These are phyloP conservation scores for Dryas integrifolia DNA, from an alignment of 331 rosid species.

Conservation along the genomic window DNA sequence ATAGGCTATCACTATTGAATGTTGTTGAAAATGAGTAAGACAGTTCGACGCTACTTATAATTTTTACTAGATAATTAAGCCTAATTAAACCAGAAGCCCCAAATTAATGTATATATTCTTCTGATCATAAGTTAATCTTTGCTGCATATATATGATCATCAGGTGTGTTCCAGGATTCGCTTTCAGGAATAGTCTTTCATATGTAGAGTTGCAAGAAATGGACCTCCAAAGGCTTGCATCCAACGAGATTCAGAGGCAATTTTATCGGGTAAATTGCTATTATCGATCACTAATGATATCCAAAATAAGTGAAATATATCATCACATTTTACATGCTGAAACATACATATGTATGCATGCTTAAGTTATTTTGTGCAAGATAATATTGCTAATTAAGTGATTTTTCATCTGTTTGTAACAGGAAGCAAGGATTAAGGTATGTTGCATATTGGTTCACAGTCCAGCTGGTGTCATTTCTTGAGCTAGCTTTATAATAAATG, in stretches of 20 bases:
- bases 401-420: constrained; percentile 29
- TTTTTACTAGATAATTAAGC: too few species aligned
- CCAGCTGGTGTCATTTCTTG: too few species aligned
- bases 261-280: constrained; percentile 45
- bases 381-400: too few species aligned
- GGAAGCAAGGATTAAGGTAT: constrained; percentile 92
- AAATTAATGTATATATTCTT: background rate
- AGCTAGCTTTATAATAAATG: background rate
- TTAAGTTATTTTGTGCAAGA: too few species aligned
- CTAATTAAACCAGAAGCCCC: too few species aligned
- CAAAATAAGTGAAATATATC: too few species aligned
- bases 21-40: constrained; percentile 53
- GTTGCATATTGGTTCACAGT: background rate
- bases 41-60: too few species aligned
- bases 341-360: too few species aligned
- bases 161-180: constrained; percentile 78
- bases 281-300: too few species aligned
- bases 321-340: too few species aligned
- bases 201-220: constrained; percentile 52
- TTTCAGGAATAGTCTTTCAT: constrained; percentile 49
- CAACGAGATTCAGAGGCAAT: constrained; percentile 50
- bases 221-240: constrained; percentile 54
- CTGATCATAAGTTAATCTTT: background rate
- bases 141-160: constrained; percentile 24
- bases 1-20: constrained; percentile 29